phyloP scores from a whole-genome alignment of 495 filamentous ascomycete genomes.

The Neurospora sp. region DNA sequence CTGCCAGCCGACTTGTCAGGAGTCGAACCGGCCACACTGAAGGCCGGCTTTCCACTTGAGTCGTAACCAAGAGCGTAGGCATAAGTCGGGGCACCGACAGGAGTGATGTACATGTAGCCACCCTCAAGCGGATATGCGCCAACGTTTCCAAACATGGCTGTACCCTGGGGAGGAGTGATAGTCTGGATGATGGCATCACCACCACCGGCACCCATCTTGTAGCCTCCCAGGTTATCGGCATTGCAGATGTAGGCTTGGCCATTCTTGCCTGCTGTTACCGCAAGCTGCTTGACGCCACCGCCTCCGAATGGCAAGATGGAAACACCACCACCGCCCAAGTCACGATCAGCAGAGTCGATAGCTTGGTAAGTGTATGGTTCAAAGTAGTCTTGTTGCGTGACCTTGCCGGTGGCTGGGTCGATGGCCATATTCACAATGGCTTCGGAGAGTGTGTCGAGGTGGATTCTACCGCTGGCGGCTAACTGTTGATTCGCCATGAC shows the following conservation, averaged over 20 bases:
- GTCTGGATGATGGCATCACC: constrained; percentile 29
- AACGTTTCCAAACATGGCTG: constrained; percentile 11
- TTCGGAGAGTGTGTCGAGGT: constrained; percentile 11
- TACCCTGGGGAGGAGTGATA: constrained; percentile 15
- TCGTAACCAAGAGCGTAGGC: constrained; percentile 29
- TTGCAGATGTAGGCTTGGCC: constrained; percentile 29
- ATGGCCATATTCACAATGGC: constrained; percentile 24
- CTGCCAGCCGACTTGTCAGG: constrained; percentile 21
- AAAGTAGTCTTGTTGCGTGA: constrained; percentile 26
- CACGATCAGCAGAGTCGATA: constrained; percentile 5
- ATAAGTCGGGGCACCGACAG: constrained; percentile 17
- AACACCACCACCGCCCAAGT: constrained; percentile 12
- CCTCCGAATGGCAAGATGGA: constrained; percentile 25
- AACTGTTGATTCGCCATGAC: constrained; percentile 7
- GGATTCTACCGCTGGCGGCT: constrained; percentile 2
- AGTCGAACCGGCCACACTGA: constrained; percentile 16
- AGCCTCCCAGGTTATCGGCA: constrained; percentile 30
- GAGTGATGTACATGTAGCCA: constrained; percentile 10
- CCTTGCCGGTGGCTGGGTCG: constrained; percentile 11
- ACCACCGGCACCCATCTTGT: constrained; percentile 6
- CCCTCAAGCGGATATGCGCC: constrained; percentile 8
- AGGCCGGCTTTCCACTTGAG: constrained; percentile 16
- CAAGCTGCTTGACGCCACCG: constrained; percentile 17
- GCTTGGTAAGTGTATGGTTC: constrained; percentile 9
- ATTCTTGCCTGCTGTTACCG: constrained; percentile 24